These are phyloP conservation scores for Rostrohypoxylon terebratum DNA, from an alignment of 495 filamentous ascomycete species.

Conservation along the genomic window DNA sequence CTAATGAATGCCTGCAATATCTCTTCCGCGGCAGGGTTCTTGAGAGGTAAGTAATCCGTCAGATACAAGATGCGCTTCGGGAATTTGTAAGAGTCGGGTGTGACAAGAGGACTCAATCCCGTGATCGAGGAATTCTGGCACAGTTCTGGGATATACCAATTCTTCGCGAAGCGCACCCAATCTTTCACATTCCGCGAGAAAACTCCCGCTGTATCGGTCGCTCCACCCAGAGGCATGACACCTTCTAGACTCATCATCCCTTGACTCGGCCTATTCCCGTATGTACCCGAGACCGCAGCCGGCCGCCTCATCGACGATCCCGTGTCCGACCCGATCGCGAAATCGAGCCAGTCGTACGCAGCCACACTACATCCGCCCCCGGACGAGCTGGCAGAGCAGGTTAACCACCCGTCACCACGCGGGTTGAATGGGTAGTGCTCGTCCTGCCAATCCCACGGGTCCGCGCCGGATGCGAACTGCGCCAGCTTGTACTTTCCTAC, in stretches of 20 bases:
- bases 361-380: slow-evolving; percentile 56
- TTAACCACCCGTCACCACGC: slow-evolving; percentile 60
- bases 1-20: slow-evolving; percentile 61
- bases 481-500: slow-evolving; percentile 66
- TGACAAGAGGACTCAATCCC: slow-evolving; percentile 48
- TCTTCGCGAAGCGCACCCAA: slow-evolving; percentile 55
- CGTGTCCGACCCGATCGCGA: slow-evolving; percentile 58
- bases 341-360: slow-evolving; percentile 62
- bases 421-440: slow-evolving; percentile 62
- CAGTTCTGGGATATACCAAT: slow-evolving; percentile 55
- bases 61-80: slow-evolving; percentile 54
- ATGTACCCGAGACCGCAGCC: slow-evolving; percentile 60
- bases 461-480: slow-evolving; percentile 65
- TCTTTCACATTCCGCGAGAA: slow-evolving; percentile 52
- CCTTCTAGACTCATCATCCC: slow-evolving; percentile 58
- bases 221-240: slow-evolving; percentile 59
- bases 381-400: slow-evolving; percentile 54
- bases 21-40: slow-evolving; percentile 52
- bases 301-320: slow-evolving; percentile 63
- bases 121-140: slow-evolving; percentile 50
- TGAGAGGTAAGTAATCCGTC: slow-evolving; percentile 53
- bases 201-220: slow-evolving; percentile 61
- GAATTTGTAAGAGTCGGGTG: slow-evolving; percentile 49
- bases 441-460: slow-evolving; percentile 65
- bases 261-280: slow-evolving; percentile 60